phyloP scores from a whole-genome alignment of 331 rosid genomes.

The Quercus phellos region DNA sequence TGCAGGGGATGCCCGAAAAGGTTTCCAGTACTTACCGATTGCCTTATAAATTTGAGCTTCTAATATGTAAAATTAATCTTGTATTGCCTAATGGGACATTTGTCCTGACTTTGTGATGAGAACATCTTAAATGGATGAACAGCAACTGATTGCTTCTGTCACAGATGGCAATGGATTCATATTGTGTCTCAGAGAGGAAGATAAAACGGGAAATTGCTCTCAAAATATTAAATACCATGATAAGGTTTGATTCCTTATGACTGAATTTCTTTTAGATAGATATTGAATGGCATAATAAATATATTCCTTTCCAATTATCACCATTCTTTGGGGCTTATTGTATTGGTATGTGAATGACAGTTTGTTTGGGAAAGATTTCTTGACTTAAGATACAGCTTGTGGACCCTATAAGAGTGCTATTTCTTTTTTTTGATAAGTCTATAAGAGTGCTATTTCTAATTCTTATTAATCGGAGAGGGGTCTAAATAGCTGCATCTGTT shows the following conservation, averaged over 20 bases:
- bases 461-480: background rate
- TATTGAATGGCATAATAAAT: background rate
- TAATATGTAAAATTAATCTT: background rate
- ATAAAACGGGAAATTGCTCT: background rate
- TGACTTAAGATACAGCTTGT: background rate
- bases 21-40: background rate
- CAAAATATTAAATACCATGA: background rate
- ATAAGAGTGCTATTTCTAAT: background rate
- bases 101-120: too few relatives aligned
- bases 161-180: slow-evolving; percentile 6
- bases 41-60: background rate
- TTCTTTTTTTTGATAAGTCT: background rate
- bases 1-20: background rate
- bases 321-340: background rate
- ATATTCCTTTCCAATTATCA: background rate
- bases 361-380: background rate
- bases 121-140: background rate
- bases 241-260: background rate
- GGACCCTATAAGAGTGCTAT: background rate
- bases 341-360: background rate
- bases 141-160: slow-evolving; percentile 1
- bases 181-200: background rate
- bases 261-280: background rate
- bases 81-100: background rate
- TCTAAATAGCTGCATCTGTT: background rate